Conservation (phyloP, 2,329 filamentous ascomycete genomes). For the Alternaria gaisen region DNA sequence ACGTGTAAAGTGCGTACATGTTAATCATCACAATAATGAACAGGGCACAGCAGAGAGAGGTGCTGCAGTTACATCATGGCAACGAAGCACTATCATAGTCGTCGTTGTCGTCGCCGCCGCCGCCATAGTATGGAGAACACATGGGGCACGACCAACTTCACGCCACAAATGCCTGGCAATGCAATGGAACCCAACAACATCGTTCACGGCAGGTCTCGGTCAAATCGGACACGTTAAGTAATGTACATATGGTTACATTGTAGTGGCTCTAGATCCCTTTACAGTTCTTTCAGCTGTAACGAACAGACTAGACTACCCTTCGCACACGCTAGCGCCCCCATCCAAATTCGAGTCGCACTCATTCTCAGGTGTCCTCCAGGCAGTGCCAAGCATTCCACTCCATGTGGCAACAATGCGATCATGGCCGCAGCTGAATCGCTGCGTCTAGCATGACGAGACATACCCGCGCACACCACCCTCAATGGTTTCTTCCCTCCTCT, state of each 20-base stretch:
- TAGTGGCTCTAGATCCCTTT: not conserved
- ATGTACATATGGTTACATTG: conserved; percentile 1
- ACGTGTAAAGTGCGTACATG: not conserved
- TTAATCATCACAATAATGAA: not conserved
- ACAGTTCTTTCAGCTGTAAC: conserved; percentile 1
- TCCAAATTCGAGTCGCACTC: not conserved
- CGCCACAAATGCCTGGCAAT: not conserved
- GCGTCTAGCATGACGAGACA: conserved; percentile 20
- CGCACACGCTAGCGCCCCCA: conserved; percentile 2
- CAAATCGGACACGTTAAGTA: not conserved
- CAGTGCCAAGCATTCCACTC: conserved; percentile 11
- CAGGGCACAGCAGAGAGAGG: not conserved
- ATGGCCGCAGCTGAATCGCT: conserved; percentile 27
- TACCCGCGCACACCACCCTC: conserved; percentile 17
- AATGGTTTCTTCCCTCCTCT: conserved; percentile 24
- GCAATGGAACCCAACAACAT: not conserved
- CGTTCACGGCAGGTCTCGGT: not conserved
- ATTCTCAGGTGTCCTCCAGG: conserved; percentile 2
- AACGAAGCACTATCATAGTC: not conserved
- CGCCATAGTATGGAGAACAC: not conserved
- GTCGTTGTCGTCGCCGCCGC: not conserved
- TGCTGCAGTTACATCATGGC: not conserved
- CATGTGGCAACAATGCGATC: conserved; percentile 8
- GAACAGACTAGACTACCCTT: conserved; percentile 5
- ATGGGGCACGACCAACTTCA: not conserved